Conservation (phyloP, 768 basidiomycete species). For the Xerocomellus chrysenteron region DNA sequence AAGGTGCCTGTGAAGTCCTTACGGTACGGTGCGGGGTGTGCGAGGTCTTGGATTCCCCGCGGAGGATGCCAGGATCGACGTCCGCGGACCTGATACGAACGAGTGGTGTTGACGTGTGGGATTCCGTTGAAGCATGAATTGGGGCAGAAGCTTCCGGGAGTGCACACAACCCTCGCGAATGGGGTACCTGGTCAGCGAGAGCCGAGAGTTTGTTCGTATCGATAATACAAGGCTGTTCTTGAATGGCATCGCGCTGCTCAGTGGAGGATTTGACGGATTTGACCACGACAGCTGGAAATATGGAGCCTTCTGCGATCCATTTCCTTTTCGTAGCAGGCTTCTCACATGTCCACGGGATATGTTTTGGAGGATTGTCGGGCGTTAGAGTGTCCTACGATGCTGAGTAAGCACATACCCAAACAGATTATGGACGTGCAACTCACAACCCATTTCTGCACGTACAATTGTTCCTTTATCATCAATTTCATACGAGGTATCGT, state of each 20-base stretch:
- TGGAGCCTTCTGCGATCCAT: constrained; percentile 33
- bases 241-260: constrained; percentile 1
- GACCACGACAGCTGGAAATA: constrained; percentile 23
- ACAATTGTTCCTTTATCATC: constrained; percentile 36
- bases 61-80: not conserved
- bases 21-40: not conserved
- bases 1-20: not conserved
- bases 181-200: not conserved
- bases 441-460: constrained; percentile 36
- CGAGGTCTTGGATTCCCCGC: constrained; percentile 5
- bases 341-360: constrained; percentile 31
- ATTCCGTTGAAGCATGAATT: not conserved
- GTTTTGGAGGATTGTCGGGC: constrained; percentile 23
- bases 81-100: constrained; percentile 10
- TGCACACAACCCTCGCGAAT: constrained; percentile 1
- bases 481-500: constrained; percentile 37
- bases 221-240: not conserved
- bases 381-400: constrained; percentile 20
- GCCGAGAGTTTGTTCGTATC: not conserved
- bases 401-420: constrained; percentile 6
- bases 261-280: constrained; percentile 4
- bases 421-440: constrained; percentile 10
- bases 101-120: not conserved
- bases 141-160: constrained; percentile 2
- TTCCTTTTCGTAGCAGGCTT: constrained; percentile 15